phyloP scores from a whole-genome alignment of 768 basidiomycete species.

The Pleurotus djamor region DNA sequence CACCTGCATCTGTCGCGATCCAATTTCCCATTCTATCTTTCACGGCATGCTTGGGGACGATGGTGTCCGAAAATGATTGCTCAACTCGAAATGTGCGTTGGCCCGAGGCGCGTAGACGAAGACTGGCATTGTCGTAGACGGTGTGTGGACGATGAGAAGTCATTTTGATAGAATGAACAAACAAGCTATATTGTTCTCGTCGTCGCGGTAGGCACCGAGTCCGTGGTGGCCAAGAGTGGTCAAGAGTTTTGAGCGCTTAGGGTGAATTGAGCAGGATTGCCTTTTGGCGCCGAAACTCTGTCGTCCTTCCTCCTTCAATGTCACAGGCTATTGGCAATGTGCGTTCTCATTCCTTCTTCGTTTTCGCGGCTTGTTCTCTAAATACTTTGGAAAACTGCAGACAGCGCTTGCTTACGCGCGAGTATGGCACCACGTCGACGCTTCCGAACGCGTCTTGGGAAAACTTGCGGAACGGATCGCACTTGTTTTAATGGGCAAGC shows the following conservation, averaged over 20 bases:
- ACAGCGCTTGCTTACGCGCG: slow-evolving; percentile 95
- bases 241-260: neutral
- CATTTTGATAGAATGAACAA: slow-evolving; percentile 13
- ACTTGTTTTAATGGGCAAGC: slow-evolving; percentile 96
- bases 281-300: neutral
- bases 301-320: slow-evolving; percentile 39
- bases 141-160: slow-evolving; percentile 42
- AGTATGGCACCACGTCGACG: slow-evolving; percentile 95
- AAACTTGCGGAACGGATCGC: slow-evolving; percentile 95
- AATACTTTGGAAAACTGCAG: slow-evolving; percentile 35
- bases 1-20: slow-evolving; percentile 68
- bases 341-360: slow-evolving; percentile 19
- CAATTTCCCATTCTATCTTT: slow-evolving; percentile 57
- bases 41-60: slow-evolving; percentile 29
- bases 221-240: too few species aligned
- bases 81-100: slow-evolving; percentile 45
- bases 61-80: slow-evolving; percentile 32
- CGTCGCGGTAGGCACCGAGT: too few species aligned
- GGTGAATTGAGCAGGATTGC: neutral
- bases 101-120: slow-evolving; percentile 67
- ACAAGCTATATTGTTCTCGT: too few species aligned
- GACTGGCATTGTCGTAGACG: slow-evolving; percentile 61
- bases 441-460: slow-evolving; percentile 87
- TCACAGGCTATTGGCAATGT: slow-evolving; percentile 85
- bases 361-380: neutral